Percentiles rank a stretch among this genome's conserved stretches.
Evolutionary conservation across 2,329 filamentous ascomycete genomes (phyloP).

Genomic region (Paramyrothecium roridum): DNA sequence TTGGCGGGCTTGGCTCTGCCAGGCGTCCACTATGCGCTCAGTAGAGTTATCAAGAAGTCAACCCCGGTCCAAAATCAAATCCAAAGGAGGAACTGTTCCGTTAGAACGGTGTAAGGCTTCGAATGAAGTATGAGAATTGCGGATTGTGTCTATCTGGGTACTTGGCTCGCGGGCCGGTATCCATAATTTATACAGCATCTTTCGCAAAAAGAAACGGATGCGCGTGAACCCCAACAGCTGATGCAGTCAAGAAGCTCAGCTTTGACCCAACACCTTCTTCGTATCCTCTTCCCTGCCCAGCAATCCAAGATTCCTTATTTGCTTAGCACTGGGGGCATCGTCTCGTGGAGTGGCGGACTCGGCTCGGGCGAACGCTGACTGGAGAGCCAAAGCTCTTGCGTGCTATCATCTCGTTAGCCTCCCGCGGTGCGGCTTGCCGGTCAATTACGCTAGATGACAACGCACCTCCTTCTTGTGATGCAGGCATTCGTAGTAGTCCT

Average conservation of each 20-base stretch:
- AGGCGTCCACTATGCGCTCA: too few relatives aligned
- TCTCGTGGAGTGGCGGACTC: conserved; percentile 74
- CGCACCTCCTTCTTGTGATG: conserved; percentile 98
- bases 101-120: too few relatives aligned
- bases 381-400: conserved; percentile 73
- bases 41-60: background rate
- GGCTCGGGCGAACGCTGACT: conserved; percentile 80
- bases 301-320: conserved; percentile 84
- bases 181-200: background rate
- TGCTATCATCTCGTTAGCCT: conserved; percentile 50
- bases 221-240: background rate
- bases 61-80: background rate
- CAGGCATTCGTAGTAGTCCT: conserved; percentile 98
- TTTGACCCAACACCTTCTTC: conserved; percentile 51
- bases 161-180: background rate
- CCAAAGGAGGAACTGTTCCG: background rate
- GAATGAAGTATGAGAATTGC: too few relatives aligned
- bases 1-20: too few relatives aligned
- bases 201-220: background rate
- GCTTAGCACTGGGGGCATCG: conserved; percentile 75
- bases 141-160: background rate
- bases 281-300: conserved; percentile 81
- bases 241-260: conserved; percentile 9
- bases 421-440: background rate
- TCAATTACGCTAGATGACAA: conserved; percentile 6